These are phyloP conservation scores for Termitomyces sp. DNA, from an alignment of 768 basidiomycete species.

Conservation along the genomic window DNA sequence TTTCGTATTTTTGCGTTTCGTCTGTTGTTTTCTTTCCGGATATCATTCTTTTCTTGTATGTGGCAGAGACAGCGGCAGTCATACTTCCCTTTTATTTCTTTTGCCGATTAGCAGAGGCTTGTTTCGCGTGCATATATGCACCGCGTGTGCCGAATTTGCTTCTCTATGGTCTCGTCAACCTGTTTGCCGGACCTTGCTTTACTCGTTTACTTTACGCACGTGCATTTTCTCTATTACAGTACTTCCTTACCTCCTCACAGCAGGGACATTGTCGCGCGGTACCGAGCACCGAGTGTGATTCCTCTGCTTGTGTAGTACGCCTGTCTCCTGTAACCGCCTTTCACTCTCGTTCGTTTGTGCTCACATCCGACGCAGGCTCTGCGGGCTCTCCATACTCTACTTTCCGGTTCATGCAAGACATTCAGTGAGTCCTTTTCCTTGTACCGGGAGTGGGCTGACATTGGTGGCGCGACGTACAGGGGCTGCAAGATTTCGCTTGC, in stretches of 20 bases:
- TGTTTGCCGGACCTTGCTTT: background rate
- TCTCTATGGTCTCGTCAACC: too few species aligned
- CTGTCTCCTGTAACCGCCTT: background rate
- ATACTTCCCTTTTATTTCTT: background rate
- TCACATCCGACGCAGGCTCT: conserved; percentile 49
- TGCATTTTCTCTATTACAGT: background rate
- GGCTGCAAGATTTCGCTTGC: conserved; percentile 71
- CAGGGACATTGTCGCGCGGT: background rate
- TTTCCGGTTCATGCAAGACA: conserved; percentile 83
- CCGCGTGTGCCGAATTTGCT: background rate
- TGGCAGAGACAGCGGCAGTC: too few species aligned
- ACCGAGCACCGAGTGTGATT: background rate
- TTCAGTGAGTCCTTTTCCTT: conserved; percentile 50
- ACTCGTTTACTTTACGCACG: background rate
- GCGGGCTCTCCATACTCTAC: conserved; percentile 83
- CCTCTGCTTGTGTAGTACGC: background rate
- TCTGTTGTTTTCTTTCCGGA: background rate
- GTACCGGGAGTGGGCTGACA: too few species aligned
- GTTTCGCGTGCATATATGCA: background rate
- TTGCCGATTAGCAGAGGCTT: background rate
- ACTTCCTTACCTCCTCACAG: background rate
- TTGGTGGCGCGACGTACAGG: conserved; percentile 30
- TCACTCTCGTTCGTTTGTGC: background rate
- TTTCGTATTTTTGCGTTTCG: background rate
- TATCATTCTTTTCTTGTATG: background rate